A percentile compares a stretch with the other conserved stretches of the same genome.
Evolutionary conservation across 441 rosid species (phyloP).

Genomic region (Eutrema salsugineum): DNA sequence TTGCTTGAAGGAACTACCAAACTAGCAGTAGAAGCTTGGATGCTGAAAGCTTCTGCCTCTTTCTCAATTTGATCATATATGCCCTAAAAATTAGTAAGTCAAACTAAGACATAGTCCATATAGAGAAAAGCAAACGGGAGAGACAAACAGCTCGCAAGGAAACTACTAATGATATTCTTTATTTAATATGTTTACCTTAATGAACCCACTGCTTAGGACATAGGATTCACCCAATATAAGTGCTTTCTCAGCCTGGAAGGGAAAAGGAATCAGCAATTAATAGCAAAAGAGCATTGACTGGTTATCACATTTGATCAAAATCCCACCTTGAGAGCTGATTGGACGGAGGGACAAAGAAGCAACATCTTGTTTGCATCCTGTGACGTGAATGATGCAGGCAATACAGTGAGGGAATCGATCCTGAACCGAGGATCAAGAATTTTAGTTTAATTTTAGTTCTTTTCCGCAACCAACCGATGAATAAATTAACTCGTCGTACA

Average conservation of each 20-base stretch:
- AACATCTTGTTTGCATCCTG: slow-evolving; percentile 82
- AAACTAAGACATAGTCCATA: slow-evolving; percentile 20
- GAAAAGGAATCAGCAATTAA: slow-evolving; percentile 17
- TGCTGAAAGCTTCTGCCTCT: slow-evolving; percentile 63
- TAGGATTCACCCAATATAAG: slow-evolving; percentile 72
- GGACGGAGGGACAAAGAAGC: slow-evolving; percentile 73
- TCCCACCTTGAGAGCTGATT: slow-evolving; percentile 73
- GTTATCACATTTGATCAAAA: slow-evolving; percentile 4
- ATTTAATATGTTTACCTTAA: slow-evolving; percentile 55
- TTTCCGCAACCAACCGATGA: neutral
- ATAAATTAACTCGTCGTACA: neutral
- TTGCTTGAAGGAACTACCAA: slow-evolving; percentile 38
- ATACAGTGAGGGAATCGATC: slow-evolving; percentile 85
- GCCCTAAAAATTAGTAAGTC: slow-evolving; percentile 47
- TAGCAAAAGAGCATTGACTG: neutral
- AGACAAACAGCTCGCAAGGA: neutral
- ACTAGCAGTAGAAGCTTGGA: slow-evolving; percentile 45
- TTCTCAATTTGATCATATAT: slow-evolving; percentile 72
- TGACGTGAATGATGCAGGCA: slow-evolving; percentile 65
- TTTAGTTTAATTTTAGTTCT: slow-evolving; percentile 1
- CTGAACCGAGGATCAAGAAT: slow-evolving; percentile 47
- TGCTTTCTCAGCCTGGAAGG: slow-evolving; percentile 66
- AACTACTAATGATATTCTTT: neutral
- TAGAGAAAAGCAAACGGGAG: slow-evolving; percentile 2
- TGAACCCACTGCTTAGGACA: slow-evolving; percentile 71